Conservation (phyloP, 1,139 yeast genomes). For the Suhomyces anneliseae region DNA sequence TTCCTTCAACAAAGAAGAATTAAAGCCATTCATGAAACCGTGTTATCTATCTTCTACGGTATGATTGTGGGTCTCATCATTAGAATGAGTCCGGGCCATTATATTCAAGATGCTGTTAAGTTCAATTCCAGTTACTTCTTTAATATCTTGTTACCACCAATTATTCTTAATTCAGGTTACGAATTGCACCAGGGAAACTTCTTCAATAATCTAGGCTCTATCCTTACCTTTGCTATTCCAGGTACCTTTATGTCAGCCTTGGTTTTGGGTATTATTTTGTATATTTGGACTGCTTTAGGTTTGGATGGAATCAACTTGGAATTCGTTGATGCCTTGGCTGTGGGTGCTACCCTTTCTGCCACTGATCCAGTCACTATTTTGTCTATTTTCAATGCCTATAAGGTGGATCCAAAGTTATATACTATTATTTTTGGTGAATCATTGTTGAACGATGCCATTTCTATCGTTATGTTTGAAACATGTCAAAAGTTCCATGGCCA, state of each 20-base stretch:
- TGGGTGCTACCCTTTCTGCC: conserved; percentile 96
- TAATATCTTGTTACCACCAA: conserved; percentile 92
- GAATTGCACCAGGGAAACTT: conserved; percentile 95
- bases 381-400: conserved; percentile 94
- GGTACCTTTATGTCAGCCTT: conserved; percentile 93
- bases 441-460: conserved; percentile 91
- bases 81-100: conserved; percentile 90
- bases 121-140: conserved; percentile 94
- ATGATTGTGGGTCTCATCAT: conserved; percentile 93
- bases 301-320: conserved; percentile 85
- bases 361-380: conserved; percentile 98
- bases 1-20: conserved; percentile 88
- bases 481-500: conserved; percentile 95
- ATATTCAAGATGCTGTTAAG: conserved; percentile 94
- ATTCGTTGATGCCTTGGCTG: conserved; percentile 93
- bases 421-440: conserved; percentile 98
- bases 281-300: conserved; percentile 89
- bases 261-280: conserved; percentile 82
- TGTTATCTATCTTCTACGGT: conserved; percentile 91
- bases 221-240: conserved; percentile 92
- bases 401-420: conserved; percentile 95
- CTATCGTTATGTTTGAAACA: conserved; percentile 98
- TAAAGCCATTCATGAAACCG: conserved; percentile 96
- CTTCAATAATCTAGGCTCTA: conserved; percentile 88
- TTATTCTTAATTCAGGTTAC: conserved; percentile 92